Percentiles rank a stretch among this genome's conserved stretches.
phyloP scores from a whole-genome alignment of 805 yeast genomes.

The Wickerhamomyces hampshirensis region DNA sequence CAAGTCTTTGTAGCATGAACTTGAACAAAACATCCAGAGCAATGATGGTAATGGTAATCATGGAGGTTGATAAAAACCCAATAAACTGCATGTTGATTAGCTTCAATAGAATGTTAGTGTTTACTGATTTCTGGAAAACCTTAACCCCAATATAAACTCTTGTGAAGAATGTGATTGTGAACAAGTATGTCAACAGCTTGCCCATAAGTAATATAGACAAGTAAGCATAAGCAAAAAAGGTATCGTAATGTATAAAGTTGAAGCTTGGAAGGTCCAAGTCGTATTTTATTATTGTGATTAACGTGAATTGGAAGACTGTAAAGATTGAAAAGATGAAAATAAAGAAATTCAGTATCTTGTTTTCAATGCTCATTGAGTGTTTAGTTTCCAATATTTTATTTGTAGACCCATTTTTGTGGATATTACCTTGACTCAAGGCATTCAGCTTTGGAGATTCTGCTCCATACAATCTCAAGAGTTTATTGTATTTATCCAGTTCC shows the following conservation, averaged over 20 bases:
- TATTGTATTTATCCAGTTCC: slow-evolving; percentile 13
- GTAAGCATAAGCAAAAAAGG: slow-evolving; percentile 13
- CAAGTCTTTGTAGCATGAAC: neutral
- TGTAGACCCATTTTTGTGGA: slow-evolving; percentile 1
- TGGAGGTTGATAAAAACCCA: slow-evolving; percentile 16
- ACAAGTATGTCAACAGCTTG: slow-evolving; percentile 14
- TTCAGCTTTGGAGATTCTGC: slow-evolving; percentile 11
- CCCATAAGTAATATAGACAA: slow-evolving; percentile 12
- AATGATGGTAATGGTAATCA: slow-evolving; percentile 3
- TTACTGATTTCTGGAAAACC: slow-evolving; percentile 12
- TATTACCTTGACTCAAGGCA: slow-evolving; percentile 2
- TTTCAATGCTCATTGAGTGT: slow-evolving; percentile 15
- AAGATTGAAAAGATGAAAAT: slow-evolving; percentile 13
- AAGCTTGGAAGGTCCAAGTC: slow-evolving; percentile 13
- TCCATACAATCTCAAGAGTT: slow-evolving; percentile 13
- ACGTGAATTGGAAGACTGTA: slow-evolving; percentile 13
- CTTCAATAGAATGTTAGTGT: slow-evolving; percentile 16
- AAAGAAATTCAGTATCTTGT: slow-evolving; percentile 16
- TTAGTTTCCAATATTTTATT: slow-evolving; percentile 15
- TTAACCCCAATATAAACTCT: slow-evolving; percentile 19
- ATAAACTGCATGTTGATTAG: slow-evolving; percentile 17
- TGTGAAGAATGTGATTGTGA: slow-evolving; percentile 14
- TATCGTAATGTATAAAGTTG: slow-evolving; percentile 6
- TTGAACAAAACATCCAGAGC: neutral
- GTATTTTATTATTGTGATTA: slow-evolving; percentile 15